Conservation (phyloP, 495 filamentous ascomycete genomes). For the Daldinia vernicosa region DNA sequence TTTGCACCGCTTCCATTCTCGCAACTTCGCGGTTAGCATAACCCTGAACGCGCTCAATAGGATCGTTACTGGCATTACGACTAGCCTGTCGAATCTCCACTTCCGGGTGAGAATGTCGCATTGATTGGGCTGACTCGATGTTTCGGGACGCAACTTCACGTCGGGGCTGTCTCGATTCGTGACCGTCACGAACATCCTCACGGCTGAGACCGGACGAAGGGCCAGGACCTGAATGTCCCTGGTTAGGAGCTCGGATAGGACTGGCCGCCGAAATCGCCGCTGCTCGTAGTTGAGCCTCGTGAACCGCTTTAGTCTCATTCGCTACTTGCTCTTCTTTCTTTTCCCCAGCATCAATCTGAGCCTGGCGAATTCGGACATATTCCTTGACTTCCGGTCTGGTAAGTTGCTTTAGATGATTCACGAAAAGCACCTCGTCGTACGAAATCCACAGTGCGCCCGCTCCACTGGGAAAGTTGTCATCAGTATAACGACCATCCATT, state of each 20-base stretch:
- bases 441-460: slow-evolving; percentile 63
- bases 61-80: slow-evolving; percentile 38
- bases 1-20: slow-evolving; percentile 53
- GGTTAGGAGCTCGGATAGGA: slow-evolving; percentile 3
- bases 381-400: slow-evolving; percentile 62
- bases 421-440: slow-evolving; percentile 62
- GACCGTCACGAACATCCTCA: slow-evolving; percentile 28
- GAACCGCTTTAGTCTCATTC: slow-evolving; percentile 59
- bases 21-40: slow-evolving; percentile 56
- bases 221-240: slow-evolving; percentile 6
- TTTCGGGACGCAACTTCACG: slow-evolving; percentile 35
- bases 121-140: slow-evolving; percentile 8
- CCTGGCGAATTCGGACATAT: slow-evolving; percentile 61
- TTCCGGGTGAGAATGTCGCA: slow-evolving; percentile 39
- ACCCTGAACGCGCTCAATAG: slow-evolving; percentile 52
- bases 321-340: slow-evolving; percentile 51
- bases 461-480: slow-evolving; percentile 61
- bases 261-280: slow-evolving; percentile 1
- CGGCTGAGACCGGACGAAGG: slow-evolving; percentile 19
- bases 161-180: slow-evolving; percentile 46
- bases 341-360: slow-evolving; percentile 59
- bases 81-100: slow-evolving; percentile 33
- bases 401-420: slow-evolving; percentile 55
- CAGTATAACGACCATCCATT: slow-evolving; percentile 56
- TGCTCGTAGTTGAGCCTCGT: slow-evolving; percentile 56